These are phyloP conservation scores for Comarum palustre DNA, from an alignment of 306 rosid genomes.

Conservation along the genomic window DNA sequence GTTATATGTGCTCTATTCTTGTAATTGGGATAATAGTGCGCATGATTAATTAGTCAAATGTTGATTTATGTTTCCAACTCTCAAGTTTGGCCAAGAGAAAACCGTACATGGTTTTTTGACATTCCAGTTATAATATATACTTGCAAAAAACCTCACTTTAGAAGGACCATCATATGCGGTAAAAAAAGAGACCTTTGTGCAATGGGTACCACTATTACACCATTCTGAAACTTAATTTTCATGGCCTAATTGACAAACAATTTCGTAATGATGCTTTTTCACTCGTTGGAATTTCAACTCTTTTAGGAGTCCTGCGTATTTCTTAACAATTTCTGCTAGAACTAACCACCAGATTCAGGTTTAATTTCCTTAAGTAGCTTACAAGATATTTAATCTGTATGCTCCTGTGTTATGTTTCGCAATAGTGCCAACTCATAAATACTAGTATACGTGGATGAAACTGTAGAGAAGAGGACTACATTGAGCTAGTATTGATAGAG, in stretches of 20 bases:
- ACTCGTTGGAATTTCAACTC: background rate
- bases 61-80: background rate
- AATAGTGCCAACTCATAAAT: background rate
- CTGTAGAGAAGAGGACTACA: background rate
- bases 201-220: background rate
- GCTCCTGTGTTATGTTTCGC: background rate
- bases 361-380: background rate
- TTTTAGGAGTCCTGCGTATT: background rate
- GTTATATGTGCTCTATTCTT: background rate
- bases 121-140: background rate
- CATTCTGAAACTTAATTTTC: background rate
- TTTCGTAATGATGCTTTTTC: constrained; percentile 1
- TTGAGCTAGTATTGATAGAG: background rate
- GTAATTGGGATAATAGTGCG: background rate
- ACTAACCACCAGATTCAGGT: background rate
- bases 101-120: background rate
- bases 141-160: background rate
- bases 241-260: too few relatives aligned
- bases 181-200: background rate
- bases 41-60: background rate
- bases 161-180: background rate
- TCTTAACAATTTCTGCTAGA: background rate
- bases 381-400: background rate
- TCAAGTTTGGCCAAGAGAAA: constrained; percentile 1
- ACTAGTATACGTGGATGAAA: background rate